Base-by-base conservation (phyloP, 2,329 filamentous ascomycete genomes). In the Cercospora sojina region DNA sequence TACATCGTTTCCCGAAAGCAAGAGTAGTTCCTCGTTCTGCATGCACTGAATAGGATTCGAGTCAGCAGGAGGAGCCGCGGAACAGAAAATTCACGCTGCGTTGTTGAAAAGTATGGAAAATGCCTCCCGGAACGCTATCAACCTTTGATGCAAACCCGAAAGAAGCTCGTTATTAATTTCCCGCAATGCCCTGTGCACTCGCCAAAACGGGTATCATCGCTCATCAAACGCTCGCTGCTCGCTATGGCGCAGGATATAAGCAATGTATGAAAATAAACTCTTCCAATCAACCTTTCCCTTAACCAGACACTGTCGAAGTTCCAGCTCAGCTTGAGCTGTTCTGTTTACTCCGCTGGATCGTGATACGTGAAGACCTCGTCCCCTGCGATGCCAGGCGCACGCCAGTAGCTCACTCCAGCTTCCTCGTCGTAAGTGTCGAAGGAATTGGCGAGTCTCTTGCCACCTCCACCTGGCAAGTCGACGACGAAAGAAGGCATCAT, bases 401-500 rank as follows among this genome's bases (percentile, higher is more conserved):
- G 79, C 75, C 85, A 89, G 0, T 75, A 83, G 10, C 86, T 87
- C 23, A 86, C 74, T 0, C 87, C 87, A 2, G 81, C 84, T 7
- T 74, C 67, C 32, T 79, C 79, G 74, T 88, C 82, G 71, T 89
- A 89, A 1, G 77, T 81, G 63, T 84, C 79, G 70, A 80, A 82
- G 12, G 83, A 84, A 49, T 82, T 81, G 0, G 85, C 86, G 10
- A 87, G 81, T 51, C 87, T 83, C 78, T 90, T 89, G 2, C 87
- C 87, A 1, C 87, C 87, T 1, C 87, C 87, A 1, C 83, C 86
- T 0, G 87, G 87, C 5, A 90, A 81, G 73, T 90, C 87, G 20
- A 89, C 85, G 5, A 89, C 83, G 71, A 89, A 89, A 18, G 83
- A 80, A 0, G 88, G 87, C 79, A 83, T 88, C 79, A 85, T 82